A percentile compares a stretch with the other conserved stretches of the same genome.
phyloP scores from a whole-genome alignment of 345 rosid species.

The Draba incana region DNA sequence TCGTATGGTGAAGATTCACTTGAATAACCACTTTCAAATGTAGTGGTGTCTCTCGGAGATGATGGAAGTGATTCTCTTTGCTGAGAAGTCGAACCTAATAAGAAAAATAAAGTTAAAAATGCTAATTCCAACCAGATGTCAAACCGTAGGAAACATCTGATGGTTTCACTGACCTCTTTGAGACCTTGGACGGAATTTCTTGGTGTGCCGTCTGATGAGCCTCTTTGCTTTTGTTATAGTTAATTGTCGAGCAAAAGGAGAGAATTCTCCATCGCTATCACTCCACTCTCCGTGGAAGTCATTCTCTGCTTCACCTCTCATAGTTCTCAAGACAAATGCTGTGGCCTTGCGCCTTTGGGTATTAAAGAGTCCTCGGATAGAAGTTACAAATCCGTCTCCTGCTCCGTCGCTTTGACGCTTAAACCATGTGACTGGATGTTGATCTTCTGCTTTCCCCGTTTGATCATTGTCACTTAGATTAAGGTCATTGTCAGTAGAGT shows the following conservation, averaged over 20 bases:
- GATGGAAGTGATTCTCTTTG: slow-evolving; percentile 74
- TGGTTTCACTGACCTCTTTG: slow-evolving; percentile 61
- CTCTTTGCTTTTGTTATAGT: slow-evolving; percentile 90
- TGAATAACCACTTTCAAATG: slow-evolving; percentile 76
- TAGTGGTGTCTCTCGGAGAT: slow-evolving; percentile 73
- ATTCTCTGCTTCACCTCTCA: slow-evolving; percentile 95
- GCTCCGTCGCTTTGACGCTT: slow-evolving; percentile 94
- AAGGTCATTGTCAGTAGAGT: slow-evolving; percentile 72
- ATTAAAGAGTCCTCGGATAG: slow-evolving; percentile 85
- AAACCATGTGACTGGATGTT: slow-evolving; percentile 65
- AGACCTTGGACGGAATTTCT: slow-evolving; percentile 76
- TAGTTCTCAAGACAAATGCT: slow-evolving; percentile 88
- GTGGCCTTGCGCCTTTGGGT: slow-evolving; percentile 93
- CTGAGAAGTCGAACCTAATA: slow-evolving; percentile 76
- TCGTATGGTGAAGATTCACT: slow-evolving; percentile 80
- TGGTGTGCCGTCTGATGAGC: slow-evolving; percentile 86
- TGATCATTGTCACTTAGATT: slow-evolving; percentile 81
- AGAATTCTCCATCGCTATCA: slow-evolving; percentile 81
- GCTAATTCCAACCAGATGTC: slow-evolving; percentile 11
- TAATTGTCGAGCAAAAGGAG: slow-evolving; percentile 87
- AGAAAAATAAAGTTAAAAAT: background rate
- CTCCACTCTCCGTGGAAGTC: slow-evolving; percentile 93
- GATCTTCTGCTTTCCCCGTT: slow-evolving; percentile 68
- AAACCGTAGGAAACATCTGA: background rate
- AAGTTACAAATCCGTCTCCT: slow-evolving; percentile 97